Evolutionary conservation across 805 yeast genomes (phyloP).

Genomic region (Torulaspora franciscae): DNA sequence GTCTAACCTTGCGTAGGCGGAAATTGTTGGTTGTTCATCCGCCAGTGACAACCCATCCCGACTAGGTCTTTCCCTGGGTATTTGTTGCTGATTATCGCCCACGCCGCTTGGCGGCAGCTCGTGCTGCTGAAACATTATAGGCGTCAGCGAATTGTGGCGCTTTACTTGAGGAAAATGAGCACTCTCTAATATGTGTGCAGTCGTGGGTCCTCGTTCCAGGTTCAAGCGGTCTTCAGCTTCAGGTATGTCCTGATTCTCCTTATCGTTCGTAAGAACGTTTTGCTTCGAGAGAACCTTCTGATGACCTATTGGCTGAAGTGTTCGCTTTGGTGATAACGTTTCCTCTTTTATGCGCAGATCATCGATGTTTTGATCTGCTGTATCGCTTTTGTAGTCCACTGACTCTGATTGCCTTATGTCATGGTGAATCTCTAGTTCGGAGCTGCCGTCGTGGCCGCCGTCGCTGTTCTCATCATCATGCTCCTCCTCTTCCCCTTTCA

Average conservation of each 20-base stretch:
- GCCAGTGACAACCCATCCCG: slow-evolving; percentile 8
- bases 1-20: slow-evolving; percentile 68
- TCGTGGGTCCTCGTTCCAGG: slow-evolving; percentile 22
- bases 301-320: slow-evolving; percentile 6
- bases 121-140: slow-evolving; percentile 27
- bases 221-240: neutral
- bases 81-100: neutral
- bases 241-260: neutral
- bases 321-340: slow-evolving; percentile 6
- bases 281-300: neutral
- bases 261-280: neutral
- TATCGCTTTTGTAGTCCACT: neutral
- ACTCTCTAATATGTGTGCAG: slow-evolving; percentile 24
- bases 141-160: slow-evolving; percentile 30
- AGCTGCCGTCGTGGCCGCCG: neutral
- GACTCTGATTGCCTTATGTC: neutral
- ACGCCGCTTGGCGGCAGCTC: slow-evolving; percentile 10
- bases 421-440: neutral
- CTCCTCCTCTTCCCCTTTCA: slow-evolving; percentile 9
- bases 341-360: slow-evolving; percentile 4
- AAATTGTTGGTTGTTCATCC: slow-evolving; percentile 39
- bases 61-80: slow-evolving; percentile 1
- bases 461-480: neutral
- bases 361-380: neutral
- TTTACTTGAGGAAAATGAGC: slow-evolving; percentile 15